Base-by-base conservation (phyloP, 2,329 filamentous ascomycete genomes). In the Aspergillus jensenii region DNA sequence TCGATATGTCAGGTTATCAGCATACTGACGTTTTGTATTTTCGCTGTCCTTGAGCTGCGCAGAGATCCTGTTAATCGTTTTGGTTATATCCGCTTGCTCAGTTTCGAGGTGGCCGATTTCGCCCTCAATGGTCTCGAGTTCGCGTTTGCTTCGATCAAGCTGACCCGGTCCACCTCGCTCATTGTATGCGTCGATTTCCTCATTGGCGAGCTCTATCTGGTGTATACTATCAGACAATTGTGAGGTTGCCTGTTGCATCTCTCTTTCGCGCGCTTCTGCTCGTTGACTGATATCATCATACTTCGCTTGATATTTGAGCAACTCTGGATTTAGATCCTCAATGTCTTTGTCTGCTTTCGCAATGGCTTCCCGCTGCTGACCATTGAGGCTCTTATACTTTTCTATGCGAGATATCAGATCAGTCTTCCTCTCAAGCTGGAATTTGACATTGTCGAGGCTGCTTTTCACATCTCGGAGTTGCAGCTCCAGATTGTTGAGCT, bases 1-100 rank as follows among this genome's bases (percentile, higher is more conserved):
- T 58, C 95, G 90, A 72, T 92, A 96, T 61, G 87, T 87, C 52
- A 98, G 79, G 67, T 99, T 99, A 71, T 98, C 92, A 21, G 82
- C 82, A 65, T 99, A 96, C 62, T 90, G 92, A 67, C 90, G 89
- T 76, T 92, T 93, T 56, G 88, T 93, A 58, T 88, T 86, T 62
- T 93, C 90, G 56, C 90, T 90, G 68, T 92, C 91, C 66, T 87
- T 86, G 52, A 93, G 83, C 52, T 91, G 88, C 49, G 90, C 84
- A 63, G 89, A 89, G 51, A 96, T 82, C 65, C 87, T 87, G 74
- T 96, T 95, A 60, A 90, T 86, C 55, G 89, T 84, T 23, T 83
- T 80, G 2, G 87, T 88, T 52, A 95, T 78, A 46, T 86, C 79
- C 12, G 78, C 78, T 68, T 90, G 86, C 62, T 95, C 89, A 17